phyloP scores from a whole-genome alignment of 768 basidiomycete genomes.

The Coprinopsis sp. region DNA sequence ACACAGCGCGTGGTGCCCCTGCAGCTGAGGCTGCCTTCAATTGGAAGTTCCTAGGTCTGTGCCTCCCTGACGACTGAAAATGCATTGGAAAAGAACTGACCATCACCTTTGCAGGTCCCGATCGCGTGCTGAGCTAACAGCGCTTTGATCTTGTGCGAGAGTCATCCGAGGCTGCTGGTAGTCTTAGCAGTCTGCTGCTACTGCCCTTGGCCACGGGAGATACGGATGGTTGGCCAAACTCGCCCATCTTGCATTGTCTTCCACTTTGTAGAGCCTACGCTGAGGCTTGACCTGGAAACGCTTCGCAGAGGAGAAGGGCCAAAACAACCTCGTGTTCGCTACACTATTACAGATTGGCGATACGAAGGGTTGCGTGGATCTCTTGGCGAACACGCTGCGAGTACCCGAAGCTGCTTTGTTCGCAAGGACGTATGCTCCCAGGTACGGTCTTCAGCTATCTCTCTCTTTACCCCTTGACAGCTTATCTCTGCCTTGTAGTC shows the following conservation, averaged over 20 bases:
- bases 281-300: too few species aligned
- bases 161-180: conserved; percentile 83
- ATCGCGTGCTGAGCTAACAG: conserved; percentile 89
- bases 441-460: conserved; percentile 34
- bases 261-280: too few species aligned
- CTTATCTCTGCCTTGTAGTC: too few species aligned
- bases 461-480: too few species aligned
- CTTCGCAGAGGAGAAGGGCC: conserved; percentile 61
- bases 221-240: conserved; percentile 60
- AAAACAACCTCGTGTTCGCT: conserved; percentile 95
- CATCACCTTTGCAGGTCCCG: conserved; percentile 93
- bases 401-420: conserved; percentile 92
- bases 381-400: conserved; percentile 80
- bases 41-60: too few species aligned
- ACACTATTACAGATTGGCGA: conserved; percentile 85
- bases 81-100: conserved; percentile 78
- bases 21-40: too few species aligned
- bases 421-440: conserved; percentile 89
- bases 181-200: conserved; percentile 81
- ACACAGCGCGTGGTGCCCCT: conserved; percentile 69
- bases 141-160: conserved; percentile 89
- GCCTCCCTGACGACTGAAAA: conserved; percentile 35
- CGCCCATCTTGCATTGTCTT: conserved; percentile 37
- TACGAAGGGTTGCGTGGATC: conserved; percentile 69
- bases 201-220: conserved; percentile 80